These are phyloP conservation scores for Hypoxylon fuscum DNA, from an alignment of 495 filamentous ascomycete genomes.

Conservation along the genomic window DNA sequence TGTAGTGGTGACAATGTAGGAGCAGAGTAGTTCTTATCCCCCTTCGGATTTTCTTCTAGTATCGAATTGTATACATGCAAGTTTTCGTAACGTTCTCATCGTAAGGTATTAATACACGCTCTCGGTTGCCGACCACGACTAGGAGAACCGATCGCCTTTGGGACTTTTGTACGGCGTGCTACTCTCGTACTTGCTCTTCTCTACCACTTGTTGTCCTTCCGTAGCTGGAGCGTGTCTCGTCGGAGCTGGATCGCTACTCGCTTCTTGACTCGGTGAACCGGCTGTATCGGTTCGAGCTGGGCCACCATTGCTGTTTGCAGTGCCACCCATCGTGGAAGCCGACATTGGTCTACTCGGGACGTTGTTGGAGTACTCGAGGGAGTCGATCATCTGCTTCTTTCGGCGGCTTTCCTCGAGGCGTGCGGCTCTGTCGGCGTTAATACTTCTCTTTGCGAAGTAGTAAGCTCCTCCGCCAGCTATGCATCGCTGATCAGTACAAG, in stretches of 20 bases:
- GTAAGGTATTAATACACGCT: conserved; percentile 13
- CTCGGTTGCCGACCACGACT: conserved; percentile 7
- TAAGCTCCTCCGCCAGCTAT: conserved; percentile 86
- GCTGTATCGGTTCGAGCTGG: conserved; percentile 65
- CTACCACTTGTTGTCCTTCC: conserved; percentile 71
- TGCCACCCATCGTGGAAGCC: conserved; percentile 52
- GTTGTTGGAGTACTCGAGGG: conserved; percentile 64
- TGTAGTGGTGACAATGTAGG: not conserved
- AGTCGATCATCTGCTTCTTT: conserved; percentile 68
- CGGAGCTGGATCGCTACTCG: conserved; percentile 82
- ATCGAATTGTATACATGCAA: conserved; percentile 25
- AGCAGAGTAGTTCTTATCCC: conserved; percentile 14
- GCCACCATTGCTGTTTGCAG: conserved; percentile 46
- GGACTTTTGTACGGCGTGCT: conserved; percentile 72
- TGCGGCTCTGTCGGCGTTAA: conserved; percentile 84
- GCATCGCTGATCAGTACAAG: conserved; percentile 11
- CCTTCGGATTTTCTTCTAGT: not conserved
- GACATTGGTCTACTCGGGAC: conserved; percentile 42
- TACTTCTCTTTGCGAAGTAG: conserved; percentile 92
- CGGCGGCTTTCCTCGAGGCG: conserved; percentile 73
- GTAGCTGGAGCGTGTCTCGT: conserved; percentile 83
- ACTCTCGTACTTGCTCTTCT: conserved; percentile 91
- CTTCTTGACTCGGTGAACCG: conserved; percentile 81
- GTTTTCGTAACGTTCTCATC: conserved; percentile 24
- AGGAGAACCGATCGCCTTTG: conserved; percentile 84